phyloP scores from a whole-genome alignment of 805 yeast species.

The Candida boleticola region DNA sequence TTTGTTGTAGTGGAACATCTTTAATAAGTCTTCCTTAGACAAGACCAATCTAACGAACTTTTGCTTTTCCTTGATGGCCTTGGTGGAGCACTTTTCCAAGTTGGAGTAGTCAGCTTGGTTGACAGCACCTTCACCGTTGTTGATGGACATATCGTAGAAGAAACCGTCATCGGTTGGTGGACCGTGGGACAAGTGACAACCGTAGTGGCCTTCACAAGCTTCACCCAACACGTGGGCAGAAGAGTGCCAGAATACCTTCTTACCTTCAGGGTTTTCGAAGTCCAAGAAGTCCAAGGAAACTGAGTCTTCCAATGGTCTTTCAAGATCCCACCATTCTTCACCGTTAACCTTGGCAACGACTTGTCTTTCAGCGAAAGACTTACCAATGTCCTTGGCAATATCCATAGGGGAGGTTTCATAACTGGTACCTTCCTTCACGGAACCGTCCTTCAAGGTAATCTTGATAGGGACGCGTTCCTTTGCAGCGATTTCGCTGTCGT shows the following conservation, averaged over 20 bases:
- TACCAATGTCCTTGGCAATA: slow-evolving; percentile 80
- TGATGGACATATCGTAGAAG: slow-evolving; percentile 92
- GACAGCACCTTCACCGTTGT: slow-evolving; percentile 65
- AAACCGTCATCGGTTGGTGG: slow-evolving; percentile 98
- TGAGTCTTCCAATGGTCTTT: slow-evolving; percentile 83
- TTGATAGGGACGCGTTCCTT: slow-evolving; percentile 59
- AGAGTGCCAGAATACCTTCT: slow-evolving; percentile 97
- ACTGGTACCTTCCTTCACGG: slow-evolving; percentile 68
- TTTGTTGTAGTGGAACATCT: slow-evolving; percentile 94
- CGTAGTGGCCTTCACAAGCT: slow-evolving; percentile 94
- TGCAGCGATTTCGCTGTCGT: slow-evolving; percentile 68
- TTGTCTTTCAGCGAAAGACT: slow-evolving; percentile 83
- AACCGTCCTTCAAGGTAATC: slow-evolving; percentile 85
- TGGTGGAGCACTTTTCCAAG: slow-evolving; percentile 83
- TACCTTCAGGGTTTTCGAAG: slow-evolving; percentile 92
- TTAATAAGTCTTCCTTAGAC: slow-evolving; percentile 85
- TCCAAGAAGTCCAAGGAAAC: slow-evolving; percentile 77
- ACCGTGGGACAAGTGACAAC: slow-evolving; percentile 84
- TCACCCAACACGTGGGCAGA: slow-evolving; percentile 98
- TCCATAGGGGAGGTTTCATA: slow-evolving; percentile 91
- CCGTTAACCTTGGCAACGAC: slow-evolving; percentile 92
- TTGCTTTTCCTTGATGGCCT: slow-evolving; percentile 92
- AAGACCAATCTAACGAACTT: slow-evolving; percentile 89
- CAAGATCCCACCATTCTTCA: slow-evolving; percentile 83
- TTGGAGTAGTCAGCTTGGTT: slow-evolving; percentile 79